Conservation (phyloP, 2,329 filamentous ascomycete genomes). For the Xylaria sp. region DNA sequence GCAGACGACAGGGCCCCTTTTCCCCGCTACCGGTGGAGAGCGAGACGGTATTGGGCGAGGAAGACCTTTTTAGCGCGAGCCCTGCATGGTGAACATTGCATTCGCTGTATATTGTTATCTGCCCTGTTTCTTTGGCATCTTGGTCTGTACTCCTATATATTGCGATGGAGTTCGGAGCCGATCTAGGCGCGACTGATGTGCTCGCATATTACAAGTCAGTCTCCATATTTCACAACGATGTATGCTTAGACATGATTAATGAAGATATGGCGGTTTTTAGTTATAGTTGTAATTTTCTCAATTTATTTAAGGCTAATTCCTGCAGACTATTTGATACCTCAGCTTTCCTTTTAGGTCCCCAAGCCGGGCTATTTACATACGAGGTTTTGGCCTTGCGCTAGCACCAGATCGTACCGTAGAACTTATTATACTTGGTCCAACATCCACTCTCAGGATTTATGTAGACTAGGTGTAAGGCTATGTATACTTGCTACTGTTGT, state of each 20-base stretch:
- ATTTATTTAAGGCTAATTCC: neutral
- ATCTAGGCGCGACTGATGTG: neutral
- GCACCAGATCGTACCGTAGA: no score
- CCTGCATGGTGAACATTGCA: neutral
- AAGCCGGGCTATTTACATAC: neutral
- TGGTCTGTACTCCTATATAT: neutral
- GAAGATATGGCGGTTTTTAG: no score
- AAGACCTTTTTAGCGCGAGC: neutral
- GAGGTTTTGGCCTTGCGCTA: no score
- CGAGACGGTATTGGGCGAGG: neutral
- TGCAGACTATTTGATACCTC: neutral
- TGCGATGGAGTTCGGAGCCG: neutral
- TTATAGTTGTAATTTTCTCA: neutral
- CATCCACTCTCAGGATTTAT: no score
- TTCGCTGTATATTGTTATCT: neutral
- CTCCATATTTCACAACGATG: neutral
- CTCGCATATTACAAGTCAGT: neutral
- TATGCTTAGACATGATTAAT: neutral
- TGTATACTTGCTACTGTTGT: no score
- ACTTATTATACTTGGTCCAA: no score
- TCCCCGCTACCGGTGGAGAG: neutral
- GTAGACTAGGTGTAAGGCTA: no score
- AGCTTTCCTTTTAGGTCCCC: neutral
- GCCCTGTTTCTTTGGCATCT: neutral
- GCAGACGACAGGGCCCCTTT: neutral